Conservation (phyloP, 2,329 filamentous ascomycete species). For the Aspergillus pseudotamarii region DNA sequence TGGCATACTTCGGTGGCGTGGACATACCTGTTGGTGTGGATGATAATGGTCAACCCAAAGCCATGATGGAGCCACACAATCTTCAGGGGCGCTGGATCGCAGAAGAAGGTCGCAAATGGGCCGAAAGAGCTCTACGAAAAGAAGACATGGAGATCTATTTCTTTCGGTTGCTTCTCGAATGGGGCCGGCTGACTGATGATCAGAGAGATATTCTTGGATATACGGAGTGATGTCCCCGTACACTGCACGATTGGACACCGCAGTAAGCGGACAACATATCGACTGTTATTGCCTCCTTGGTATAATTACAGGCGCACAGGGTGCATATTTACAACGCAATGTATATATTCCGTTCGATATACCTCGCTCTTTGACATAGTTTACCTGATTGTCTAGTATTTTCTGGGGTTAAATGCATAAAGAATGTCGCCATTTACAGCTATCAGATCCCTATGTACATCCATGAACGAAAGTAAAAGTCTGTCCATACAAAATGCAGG, state of each 20-base stretch:
- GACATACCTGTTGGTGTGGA: conserved; percentile 21
- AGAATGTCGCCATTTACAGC: background rate
- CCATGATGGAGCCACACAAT: conserved; percentile 53
- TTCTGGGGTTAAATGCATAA: background rate
- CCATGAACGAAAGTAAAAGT: background rate
- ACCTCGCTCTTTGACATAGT: background rate
- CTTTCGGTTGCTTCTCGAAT: conserved; percentile 76
- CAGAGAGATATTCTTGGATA: conserved; percentile 52
- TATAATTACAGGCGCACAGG: background rate
- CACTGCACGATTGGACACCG: background rate
- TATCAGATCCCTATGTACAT: conserved; percentile 3
- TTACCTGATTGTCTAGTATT: background rate
- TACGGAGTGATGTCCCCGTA: conserved; percentile 19
- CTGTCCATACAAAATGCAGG: background rate
- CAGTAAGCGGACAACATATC: background rate
- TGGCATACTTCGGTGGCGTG: conserved; percentile 72
- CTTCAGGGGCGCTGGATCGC: conserved; percentile 67
- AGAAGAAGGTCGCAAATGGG: conserved; percentile 67
- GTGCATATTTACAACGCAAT: conserved; percentile 3
- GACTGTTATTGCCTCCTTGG: background rate
- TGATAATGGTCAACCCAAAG: conserved; percentile 45
- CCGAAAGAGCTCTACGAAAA: conserved; percentile 61
- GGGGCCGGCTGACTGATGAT: conserved; percentile 71
- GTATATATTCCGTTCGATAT: conserved; percentile 4
- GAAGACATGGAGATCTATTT: conserved; percentile 82